Conservation (phyloP, 2,329 filamentous ascomycete species). For the Tolypocladium endophyticum region DNA sequence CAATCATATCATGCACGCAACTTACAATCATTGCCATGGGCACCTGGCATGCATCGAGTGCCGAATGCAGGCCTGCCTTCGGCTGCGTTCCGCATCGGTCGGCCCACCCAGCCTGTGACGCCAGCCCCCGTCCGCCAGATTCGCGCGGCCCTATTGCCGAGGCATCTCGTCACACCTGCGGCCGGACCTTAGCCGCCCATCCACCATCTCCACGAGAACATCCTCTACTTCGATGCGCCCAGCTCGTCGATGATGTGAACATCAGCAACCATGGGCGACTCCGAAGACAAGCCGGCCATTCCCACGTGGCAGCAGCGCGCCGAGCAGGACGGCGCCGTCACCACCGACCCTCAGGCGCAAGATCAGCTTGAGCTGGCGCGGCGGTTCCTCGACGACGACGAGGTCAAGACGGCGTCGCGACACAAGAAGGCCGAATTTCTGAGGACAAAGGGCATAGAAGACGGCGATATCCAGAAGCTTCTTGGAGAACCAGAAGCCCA, state of each 20-base stretch:
- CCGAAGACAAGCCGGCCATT: conserved; percentile 16
- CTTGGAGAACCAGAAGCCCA: conserved; percentile 27
- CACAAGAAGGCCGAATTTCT: conserved; percentile 71
- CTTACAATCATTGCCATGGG: no score
- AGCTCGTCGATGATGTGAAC: background rate
- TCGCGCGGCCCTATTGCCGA: conserved; percentile 4
- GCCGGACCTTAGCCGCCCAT: conserved; percentile 6
- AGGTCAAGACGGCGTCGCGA: conserved; percentile 55
- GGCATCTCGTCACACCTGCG: conserved; percentile 3
- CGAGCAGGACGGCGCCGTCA: conserved; percentile 4
- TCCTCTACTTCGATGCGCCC: background rate
- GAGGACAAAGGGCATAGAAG: conserved; percentile 60
- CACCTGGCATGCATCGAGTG: background rate
- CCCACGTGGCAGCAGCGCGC: conserved; percentile 20
- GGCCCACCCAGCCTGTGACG: background rate
- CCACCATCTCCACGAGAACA: no score
- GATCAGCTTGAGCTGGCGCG: conserved; percentile 51
- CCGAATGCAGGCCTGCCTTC: background rate
- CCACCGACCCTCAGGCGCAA: conserved; percentile 6
- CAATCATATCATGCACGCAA: background rate
- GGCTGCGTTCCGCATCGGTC: background rate
- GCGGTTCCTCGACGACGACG: conserved; percentile 65
- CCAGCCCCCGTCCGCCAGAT: background rate
- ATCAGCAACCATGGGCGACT: conserved; percentile 18
- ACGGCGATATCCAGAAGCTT: conserved; percentile 57